These are phyloP conservation scores for Calocera viscosa DNA, from an alignment of 768 basidiomycete species.

Conservation along the genomic window DNA sequence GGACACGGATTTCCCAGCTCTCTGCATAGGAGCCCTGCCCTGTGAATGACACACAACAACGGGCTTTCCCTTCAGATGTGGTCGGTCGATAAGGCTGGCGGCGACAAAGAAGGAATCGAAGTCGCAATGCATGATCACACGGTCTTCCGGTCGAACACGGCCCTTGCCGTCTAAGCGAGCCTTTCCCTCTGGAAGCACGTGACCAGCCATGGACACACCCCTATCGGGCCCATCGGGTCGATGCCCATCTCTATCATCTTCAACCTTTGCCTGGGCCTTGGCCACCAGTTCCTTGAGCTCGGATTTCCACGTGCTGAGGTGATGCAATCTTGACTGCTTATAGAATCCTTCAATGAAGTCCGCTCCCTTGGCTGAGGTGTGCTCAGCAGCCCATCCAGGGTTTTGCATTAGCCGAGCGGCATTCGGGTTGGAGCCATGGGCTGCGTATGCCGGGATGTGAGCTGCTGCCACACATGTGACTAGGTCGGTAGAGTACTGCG, in stretches of 20 bases:
- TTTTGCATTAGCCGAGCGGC: slow-evolving; percentile 72
- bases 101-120: slow-evolving; percentile 97
- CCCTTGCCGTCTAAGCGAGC: slow-evolving; percentile 42
- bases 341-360: slow-evolving; percentile 78
- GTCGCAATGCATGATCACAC: slow-evolving; percentile 81
- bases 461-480: slow-evolving; percentile 33
- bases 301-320: slow-evolving; percentile 82
- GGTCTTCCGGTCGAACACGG: slow-evolving; percentile 35
- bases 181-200: slow-evolving; percentile 35
- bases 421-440: slow-evolving; percentile 51
- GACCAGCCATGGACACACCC: slow-evolving; percentile 27
- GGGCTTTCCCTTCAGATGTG: slow-evolving; percentile 74
- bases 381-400: slow-evolving; percentile 70
- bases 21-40: slow-evolving; percentile 19
- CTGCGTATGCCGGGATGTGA: slow-evolving; percentile 52
- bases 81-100: slow-evolving; percentile 68
- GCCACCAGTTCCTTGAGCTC: slow-evolving; percentile 70
- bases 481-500: slow-evolving; percentile 30
- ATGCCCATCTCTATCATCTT: slow-evolving; percentile 25
- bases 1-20: slow-evolving; percentile 50
- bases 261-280: slow-evolving; percentile 62
- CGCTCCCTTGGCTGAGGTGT: slow-evolving; percentile 67
- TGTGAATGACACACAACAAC: slow-evolving; percentile 94
- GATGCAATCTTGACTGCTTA: slow-evolving; percentile 78
- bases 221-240: slow-evolving; percentile 4